Base-by-base conservation (phyloP, 2,329 filamentous ascomycete genomes). In the Fusarium sambucinum region DNA sequence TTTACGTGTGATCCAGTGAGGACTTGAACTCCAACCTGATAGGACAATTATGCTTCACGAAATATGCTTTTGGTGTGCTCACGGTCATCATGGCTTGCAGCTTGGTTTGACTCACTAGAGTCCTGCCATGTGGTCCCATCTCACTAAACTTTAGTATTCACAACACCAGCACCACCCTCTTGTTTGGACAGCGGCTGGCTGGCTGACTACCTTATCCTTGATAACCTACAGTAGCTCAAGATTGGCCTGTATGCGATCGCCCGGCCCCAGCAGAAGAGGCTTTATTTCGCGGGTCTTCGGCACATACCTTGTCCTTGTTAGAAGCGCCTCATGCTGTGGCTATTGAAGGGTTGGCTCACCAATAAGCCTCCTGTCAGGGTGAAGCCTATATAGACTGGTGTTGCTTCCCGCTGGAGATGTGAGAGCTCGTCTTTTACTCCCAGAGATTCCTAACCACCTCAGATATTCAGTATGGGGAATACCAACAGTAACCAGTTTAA, bases 401-500 rank as follows among this genome's bases (percentile, higher is more conserved):
- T 10, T 47, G 11, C 33, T 55, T 71, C 55, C 68, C 41, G 29
- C 6, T 10, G 32, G 17, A 13, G 19, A 41, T 54, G 35, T 12
- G 12, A 14, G 17, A 50, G 25, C 5, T n/a, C 44, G 5, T 38
- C 21, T 10, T 40, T 53, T 67, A n/a, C 44, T 40, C 30, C 29
- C 45, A 54, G 13, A 60, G 55, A 41, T 41, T 44, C 47, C 30
- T 35, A 19, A 55, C 45, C 17, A 41, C 23, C 30, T 38, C 45
- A 25, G 30, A 37, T 54, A 33, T 45, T 50, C 58, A 66, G n/a
- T 17, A 74, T 74, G 72, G 72, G 70, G 6, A 72, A 72, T 32
- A 56, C 42, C 25, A 50, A 64, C 21, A 73, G 71, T 37, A 55
- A 44, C 27, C 45, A 52, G 29, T 73, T 66, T 52, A 50, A 70